phyloP scores from a whole-genome alignment of 2,329 filamentous ascomycete species.

The Blumeriella jaapii region DNA sequence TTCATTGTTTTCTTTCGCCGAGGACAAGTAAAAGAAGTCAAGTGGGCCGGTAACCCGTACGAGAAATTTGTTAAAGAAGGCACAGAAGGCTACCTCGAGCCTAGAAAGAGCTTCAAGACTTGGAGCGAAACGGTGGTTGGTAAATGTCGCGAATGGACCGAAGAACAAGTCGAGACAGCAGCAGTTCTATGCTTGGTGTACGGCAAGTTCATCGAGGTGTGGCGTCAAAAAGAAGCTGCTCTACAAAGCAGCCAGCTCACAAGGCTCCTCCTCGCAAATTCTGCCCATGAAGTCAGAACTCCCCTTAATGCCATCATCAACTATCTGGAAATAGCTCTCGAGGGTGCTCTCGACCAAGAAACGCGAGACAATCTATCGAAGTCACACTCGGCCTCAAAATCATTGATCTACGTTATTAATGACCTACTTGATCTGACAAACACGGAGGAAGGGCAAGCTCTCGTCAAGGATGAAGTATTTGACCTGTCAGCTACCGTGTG shows the following conservation, averaged over 20 bases:
- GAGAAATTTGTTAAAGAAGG: constrained; percentile 65
- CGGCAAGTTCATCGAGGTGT: constrained; percentile 77
- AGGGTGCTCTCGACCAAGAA: constrained; percentile 67
- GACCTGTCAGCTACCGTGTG: constrained; percentile 57
- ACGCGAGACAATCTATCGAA: constrained; percentile 74
- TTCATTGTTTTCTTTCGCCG: constrained; percentile 90
- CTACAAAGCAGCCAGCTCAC: constrained; percentile 75
- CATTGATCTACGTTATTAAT: constrained; percentile 87
- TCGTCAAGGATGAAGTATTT: constrained; percentile 73
- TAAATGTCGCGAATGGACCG: constrained; percentile 77
- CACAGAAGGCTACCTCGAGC: constrained; percentile 64
- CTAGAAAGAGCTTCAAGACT: constrained; percentile 64
- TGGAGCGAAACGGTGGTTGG: constrained; percentile 76
- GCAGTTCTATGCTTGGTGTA: constrained; percentile 82
- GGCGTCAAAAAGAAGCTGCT: constrained; percentile 80
- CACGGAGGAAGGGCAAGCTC: constrained; percentile 66
- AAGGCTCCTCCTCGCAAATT: constrained; percentile 68
- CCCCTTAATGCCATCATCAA: constrained; percentile 92
- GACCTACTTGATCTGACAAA: constrained; percentile 83
- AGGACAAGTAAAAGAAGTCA: constrained; percentile 63
- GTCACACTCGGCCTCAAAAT: constrained; percentile 86
- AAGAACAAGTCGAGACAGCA: constrained; percentile 81
- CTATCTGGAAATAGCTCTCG: constrained; percentile 81
- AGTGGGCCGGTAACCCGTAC: constrained; percentile 73
- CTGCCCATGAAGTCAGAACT: constrained; percentile 83